phyloP scores from a whole-genome alignment of 2,329 filamentous ascomycete genomes.

The Drechslerella coelobrocha region DNA sequence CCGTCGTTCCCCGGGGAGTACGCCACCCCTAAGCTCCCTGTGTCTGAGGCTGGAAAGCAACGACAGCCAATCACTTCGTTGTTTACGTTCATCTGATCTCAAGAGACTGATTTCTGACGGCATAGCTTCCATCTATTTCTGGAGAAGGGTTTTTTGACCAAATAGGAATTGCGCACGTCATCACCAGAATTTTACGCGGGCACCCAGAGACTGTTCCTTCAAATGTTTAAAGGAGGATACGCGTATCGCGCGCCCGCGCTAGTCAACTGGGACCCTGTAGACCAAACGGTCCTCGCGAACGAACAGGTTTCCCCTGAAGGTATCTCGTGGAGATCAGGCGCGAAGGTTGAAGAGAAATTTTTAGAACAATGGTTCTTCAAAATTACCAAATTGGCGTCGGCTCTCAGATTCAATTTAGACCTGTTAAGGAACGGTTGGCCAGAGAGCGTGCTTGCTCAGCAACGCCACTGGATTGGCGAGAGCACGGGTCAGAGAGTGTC shows the following conservation, averaged over 20 bases:
- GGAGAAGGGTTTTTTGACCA: conserved; percentile 48
- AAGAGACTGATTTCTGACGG: conserved; percentile 44
- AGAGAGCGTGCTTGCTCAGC: conserved; percentile 80
- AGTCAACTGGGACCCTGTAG: conserved; percentile 89
- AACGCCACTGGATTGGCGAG: conserved; percentile 86
- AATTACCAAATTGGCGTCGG: conserved; percentile 79
- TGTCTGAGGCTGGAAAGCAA: conserved; percentile 37
- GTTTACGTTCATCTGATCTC: conserved; percentile 31
- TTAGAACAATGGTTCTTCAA: conserved; percentile 90
- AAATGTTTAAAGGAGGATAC: conserved; percentile 74
- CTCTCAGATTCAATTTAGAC: conserved; percentile 74
- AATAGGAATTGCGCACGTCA: conserved; percentile 81
- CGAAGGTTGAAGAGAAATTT: conserved; percentile 77
- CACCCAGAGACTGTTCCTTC: conserved; percentile 83
- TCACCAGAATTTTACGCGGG: conserved; percentile 87
- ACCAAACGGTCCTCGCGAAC: conserved; percentile 87
- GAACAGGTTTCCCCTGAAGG: conserved; percentile 91
- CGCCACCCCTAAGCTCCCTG: conserved; percentile 7
- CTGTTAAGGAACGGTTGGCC: conserved; percentile 75
- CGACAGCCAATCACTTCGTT: conserved; percentile 50
- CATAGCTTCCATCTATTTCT: conserved; percentile 35
- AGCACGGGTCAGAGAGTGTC: conserved; percentile 78
- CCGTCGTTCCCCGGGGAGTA: conserved; percentile 20
- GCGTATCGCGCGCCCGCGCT: conserved; percentile 83
- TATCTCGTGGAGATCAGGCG: conserved; percentile 84